A percentile compares a stretch with the other conserved stretches of the same genome.
phyloP scores from a whole-genome alignment of 2,329 filamentous ascomycete species.

The Aspergillus aculeatus region DNA sequence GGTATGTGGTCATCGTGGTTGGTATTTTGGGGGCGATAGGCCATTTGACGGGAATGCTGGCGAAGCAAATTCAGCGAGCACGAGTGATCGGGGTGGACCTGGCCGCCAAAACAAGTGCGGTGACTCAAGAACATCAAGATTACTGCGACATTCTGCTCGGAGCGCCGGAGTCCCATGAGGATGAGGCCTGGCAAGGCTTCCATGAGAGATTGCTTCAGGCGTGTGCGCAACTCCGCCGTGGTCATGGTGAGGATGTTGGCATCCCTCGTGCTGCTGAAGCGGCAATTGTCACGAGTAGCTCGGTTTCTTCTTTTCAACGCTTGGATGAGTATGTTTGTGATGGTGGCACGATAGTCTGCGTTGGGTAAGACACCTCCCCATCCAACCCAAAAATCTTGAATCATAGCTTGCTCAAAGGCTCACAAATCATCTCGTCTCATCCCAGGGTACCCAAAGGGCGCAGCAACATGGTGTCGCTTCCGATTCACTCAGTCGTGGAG shows the following conservation, averaged over 20 bases:
- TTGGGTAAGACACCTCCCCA: neutral
- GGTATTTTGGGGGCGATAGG: neutral
- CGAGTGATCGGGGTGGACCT: constrained; percentile 1
- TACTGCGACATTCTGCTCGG: neutral
- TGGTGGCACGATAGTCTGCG: constrained; percentile 1
- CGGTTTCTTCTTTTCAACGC: neutral
- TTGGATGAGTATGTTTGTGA: neutral
- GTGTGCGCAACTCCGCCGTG: neutral
- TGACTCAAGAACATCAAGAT: neutral
- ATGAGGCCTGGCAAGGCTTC: neutral
- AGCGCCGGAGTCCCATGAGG: neutral
- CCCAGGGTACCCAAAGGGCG: neutral
- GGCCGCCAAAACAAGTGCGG: neutral
- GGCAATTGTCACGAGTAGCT: neutral
- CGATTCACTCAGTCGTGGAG: neutral
- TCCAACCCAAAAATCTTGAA: neutral
- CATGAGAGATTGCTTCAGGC: neutral
- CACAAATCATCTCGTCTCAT: too few species aligned
- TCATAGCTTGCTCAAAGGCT: neutral
- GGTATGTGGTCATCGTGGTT: neutral
- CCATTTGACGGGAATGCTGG: neutral
- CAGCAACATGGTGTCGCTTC: neutral
- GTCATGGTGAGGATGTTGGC: neutral
- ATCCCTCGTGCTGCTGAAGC: neutral
- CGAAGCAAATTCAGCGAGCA: neutral